These are phyloP conservation scores for Aciculoconidium aculeatum DNA, from an alignment of 805 yeast species.

Conservation along the genomic window DNA sequence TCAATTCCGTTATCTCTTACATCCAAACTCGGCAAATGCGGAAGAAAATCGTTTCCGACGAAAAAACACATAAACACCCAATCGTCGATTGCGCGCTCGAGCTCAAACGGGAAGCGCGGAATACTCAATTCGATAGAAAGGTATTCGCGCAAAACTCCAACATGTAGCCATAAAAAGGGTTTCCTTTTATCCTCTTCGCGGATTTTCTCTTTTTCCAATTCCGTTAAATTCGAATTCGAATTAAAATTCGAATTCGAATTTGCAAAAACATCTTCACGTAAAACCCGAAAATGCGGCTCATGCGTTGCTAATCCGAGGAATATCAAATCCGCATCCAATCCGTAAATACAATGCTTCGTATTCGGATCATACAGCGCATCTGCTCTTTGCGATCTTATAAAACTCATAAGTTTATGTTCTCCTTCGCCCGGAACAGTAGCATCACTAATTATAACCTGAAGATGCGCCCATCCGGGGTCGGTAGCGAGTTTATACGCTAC, in stretches of 20 bases:
- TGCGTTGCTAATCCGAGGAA: slow-evolving; percentile 95
- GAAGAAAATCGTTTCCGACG: slow-evolving; percentile 97
- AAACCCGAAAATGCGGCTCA: slow-evolving; percentile 91
- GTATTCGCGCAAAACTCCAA: slow-evolving; percentile 82
- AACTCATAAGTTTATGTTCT: slow-evolving; percentile 96
- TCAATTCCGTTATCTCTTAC: slow-evolving; percentile 95
- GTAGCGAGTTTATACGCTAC: slow-evolving; percentile 78
- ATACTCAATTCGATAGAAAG: slow-evolving; percentile 73
- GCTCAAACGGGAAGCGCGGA: slow-evolving; percentile 69
- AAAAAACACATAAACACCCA: slow-evolving; percentile 99
- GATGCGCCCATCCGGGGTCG: slow-evolving; percentile 90
- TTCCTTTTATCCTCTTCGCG: slow-evolving; percentile 48
- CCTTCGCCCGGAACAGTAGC: slow-evolving; percentile 99
- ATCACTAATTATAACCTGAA: slow-evolving; percentile 88
- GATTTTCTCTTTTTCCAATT: slow-evolving; percentile 44
- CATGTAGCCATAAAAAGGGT: slow-evolving; percentile 93
- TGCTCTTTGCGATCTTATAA: slow-evolving; percentile 82
- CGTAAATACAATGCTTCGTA: slow-evolving; percentile 93
- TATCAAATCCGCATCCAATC: slow-evolving; percentile 95
- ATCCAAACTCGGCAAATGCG: slow-evolving; percentile 90
- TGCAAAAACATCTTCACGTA: slow-evolving; percentile 95
- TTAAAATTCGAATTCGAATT: slow-evolving; percentile 50
- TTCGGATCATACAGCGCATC: slow-evolving; percentile 88
- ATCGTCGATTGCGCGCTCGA: slow-evolving; percentile 95
- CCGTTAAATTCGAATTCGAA: slow-evolving; percentile 47